Percentiles rank a stretch among this genome's conserved stretches.
Conservation (phyloP, 306 rosid genomes). For the Malus sylvestris region DNA sequence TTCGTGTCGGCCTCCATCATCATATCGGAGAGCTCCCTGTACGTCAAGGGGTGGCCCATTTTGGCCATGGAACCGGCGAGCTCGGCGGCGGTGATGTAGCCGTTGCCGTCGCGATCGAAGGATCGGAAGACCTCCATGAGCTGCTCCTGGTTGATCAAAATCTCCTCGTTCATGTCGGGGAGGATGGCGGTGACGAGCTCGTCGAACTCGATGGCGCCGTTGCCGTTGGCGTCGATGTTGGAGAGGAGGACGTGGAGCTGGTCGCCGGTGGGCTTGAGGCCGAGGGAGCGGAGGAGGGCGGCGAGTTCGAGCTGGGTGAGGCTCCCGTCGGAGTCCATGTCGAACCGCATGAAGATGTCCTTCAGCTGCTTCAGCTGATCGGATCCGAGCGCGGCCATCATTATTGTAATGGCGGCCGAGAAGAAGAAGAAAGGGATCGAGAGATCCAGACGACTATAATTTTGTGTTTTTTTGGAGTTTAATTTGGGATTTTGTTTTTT, state of each 20-base stretch:
- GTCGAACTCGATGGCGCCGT: slow-evolving; percentile 67
- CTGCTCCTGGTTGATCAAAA: slow-evolving; percentile 70
- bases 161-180: slow-evolving; percentile 41
- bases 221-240: slow-evolving; percentile 66
- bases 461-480: neutral
- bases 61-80: slow-evolving; percentile 85
- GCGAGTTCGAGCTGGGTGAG: slow-evolving; percentile 80
- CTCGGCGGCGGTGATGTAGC: slow-evolving; percentile 66
- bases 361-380: slow-evolving; percentile 57
- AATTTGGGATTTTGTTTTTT: neutral
- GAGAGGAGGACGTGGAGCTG: slow-evolving; percentile 44
- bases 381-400: slow-evolving; percentile 31
- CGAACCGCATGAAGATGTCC: slow-evolving; percentile 69
- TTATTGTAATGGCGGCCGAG: neutral
- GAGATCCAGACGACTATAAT: neutral
- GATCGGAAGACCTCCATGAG: slow-evolving; percentile 56
- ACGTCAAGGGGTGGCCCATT: slow-evolving; percentile 74
- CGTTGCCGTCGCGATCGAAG: slow-evolving; percentile 84
- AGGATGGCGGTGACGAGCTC: slow-evolving; percentile 52
- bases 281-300: slow-evolving; percentile 80
- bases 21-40: slow-evolving; percentile 59
- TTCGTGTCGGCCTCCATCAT: slow-evolving; percentile 66
- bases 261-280: slow-evolving; percentile 69
- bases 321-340: slow-evolving; percentile 89
- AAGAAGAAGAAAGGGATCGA: neutral